phyloP scores from a whole-genome alignment of 2,329 filamentous ascomycete genomes.

The Myriosclerotinia duriaeana region DNA sequence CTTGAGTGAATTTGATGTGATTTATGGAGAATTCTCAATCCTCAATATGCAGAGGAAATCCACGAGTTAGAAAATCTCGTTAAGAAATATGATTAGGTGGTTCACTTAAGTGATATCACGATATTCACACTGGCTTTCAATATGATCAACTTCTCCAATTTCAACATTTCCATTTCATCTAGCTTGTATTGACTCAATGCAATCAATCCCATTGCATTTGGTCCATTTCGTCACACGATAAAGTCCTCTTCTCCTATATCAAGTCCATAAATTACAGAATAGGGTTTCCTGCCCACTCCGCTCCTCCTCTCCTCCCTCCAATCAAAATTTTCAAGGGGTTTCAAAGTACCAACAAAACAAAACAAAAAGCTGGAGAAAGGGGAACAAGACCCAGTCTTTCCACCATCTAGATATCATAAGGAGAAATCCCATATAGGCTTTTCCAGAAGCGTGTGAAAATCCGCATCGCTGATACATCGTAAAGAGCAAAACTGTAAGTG shows the following conservation, averaged over 20 bases:
- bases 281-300: neutral
- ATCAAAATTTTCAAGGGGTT: neutral
- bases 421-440: slow-evolving; percentile 24
- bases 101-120: too few relatives aligned
- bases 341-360: slow-evolving; percentile 14
- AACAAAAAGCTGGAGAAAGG: neutral
- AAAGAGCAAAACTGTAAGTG: neutral
- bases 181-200: neutral
- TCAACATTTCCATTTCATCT: neutral
- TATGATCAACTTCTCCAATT: neutral
- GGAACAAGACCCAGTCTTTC: neutral
- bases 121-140: neutral
- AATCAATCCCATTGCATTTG: neutral
- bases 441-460: slow-evolving; percentile 10
- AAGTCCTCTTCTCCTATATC: neutral
- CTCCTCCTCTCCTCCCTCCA: neutral
- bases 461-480: slow-evolving; percentile 5
- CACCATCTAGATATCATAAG: slow-evolving; percentile 21
- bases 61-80: too few relatives aligned
- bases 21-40: too few relatives aligned
- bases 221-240: neutral
- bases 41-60: too few relatives aligned
- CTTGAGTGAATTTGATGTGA: neutral
- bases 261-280: slow-evolving; percentile 23
- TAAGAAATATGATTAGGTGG: too few relatives aligned